phyloP scores from a whole-genome alignment of 2,329 filamentous ascomycete genomes.

The Botrytis byssoidea region DNA sequence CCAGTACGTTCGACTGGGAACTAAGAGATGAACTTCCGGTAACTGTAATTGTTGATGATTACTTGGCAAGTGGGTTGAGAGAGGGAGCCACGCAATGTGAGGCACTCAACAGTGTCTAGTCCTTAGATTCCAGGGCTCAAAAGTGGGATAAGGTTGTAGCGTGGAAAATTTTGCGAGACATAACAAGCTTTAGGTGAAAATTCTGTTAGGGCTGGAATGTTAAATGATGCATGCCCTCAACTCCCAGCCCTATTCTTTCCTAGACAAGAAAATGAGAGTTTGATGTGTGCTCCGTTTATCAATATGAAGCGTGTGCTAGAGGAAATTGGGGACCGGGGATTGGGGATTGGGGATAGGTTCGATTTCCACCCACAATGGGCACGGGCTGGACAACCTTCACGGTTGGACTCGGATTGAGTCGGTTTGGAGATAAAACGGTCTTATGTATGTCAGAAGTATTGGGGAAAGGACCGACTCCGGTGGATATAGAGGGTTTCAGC shows the following conservation, averaged over 20 bases:
- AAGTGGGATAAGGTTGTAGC: constrained; percentile 9
- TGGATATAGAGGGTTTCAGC: background rate
- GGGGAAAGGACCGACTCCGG: constrained; percentile 6
- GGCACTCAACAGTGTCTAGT: background rate
- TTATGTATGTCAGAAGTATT: background rate
- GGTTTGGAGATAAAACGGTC: background rate
- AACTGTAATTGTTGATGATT: background rate
- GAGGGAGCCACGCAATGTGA: background rate
- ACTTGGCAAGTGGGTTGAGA: background rate
- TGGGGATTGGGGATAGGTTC: background rate
- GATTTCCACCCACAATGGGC: background rate
- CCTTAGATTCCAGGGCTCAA: background rate
- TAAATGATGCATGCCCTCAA: background rate
- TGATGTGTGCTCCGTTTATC: background rate
- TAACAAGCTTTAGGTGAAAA: background rate
- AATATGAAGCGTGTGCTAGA: background rate
- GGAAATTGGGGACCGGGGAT: background rate
- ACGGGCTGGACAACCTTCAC: background rate
- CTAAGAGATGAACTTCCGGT: background rate
- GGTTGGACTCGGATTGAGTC: background rate
- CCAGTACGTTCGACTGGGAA: background rate
- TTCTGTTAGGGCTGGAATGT: background rate
- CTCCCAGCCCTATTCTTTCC: background rate
- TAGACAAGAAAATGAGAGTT: too few relatives aligned
- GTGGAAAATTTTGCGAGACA: background rate